phyloP scores from a whole-genome alignment of 2,329 filamentous ascomycete genomes.

The Nemania sp. region DNA sequence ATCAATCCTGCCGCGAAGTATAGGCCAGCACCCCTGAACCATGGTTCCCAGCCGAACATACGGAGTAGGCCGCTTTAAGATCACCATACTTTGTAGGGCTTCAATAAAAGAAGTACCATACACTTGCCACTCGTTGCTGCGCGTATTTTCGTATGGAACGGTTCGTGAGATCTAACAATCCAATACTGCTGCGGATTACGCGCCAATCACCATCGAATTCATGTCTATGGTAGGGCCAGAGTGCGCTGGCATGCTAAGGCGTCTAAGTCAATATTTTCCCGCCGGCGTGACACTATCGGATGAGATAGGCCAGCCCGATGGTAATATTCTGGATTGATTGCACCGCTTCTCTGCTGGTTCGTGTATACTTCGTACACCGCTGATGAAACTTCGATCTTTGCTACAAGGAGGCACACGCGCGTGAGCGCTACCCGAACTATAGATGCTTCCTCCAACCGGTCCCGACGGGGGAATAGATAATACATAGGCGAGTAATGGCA shows the following conservation, averaged over 20 bases:
- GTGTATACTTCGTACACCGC: neutral
- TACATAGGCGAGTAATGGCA: no score
- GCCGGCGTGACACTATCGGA: neutral
- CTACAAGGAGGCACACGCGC: neutral
- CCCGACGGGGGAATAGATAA: no score
- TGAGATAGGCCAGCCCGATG: no score
- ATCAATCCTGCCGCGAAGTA: slow-evolving; percentile 13
- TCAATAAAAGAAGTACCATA: neutral
- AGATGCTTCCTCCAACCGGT: no score
- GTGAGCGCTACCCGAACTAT: no score
- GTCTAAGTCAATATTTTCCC: slow-evolving; percentile 2
- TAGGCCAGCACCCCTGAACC: neutral
- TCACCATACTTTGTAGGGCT: neutral
- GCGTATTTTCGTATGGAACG: neutral
- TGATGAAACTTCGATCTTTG: neutral
- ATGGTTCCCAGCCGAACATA: slow-evolving; percentile 1
- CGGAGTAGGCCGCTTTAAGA: neutral
- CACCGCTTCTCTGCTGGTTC: neutral
- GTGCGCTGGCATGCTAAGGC: neutral
- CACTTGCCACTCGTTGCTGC: neutral
- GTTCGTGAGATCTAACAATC: neutral
- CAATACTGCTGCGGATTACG: no score
- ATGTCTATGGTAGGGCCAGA: neutral
- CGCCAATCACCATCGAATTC: no score
- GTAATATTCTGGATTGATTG: no score